phyloP scores from a whole-genome alignment of 805 yeast species.

The Metschnikowia lunata region DNA sequence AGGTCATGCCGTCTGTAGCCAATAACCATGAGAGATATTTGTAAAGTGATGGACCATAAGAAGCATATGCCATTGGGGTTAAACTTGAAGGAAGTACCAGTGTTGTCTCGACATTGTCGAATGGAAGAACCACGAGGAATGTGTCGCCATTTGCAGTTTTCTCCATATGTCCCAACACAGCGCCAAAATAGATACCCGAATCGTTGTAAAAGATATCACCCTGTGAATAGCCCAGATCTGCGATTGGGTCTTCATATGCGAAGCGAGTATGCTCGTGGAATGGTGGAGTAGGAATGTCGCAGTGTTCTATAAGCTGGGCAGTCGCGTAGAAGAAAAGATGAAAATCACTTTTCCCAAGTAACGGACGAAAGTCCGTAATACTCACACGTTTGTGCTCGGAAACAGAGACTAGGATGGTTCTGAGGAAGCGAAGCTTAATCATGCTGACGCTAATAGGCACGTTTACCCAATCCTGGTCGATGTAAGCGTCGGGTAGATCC shows the following conservation, averaged over 20 bases:
- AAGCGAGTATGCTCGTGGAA: not conserved
- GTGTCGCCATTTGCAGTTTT: not conserved
- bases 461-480: conserved; percentile 3
- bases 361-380: conserved; percentile 3
- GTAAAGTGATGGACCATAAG: conserved; percentile 1
- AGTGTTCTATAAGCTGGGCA: not conserved
- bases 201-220: conserved; percentile 9
- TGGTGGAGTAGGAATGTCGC: not conserved
- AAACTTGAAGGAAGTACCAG: conserved; percentile 6
- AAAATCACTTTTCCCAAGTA: conserved; percentile 10
- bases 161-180: conserved; percentile 1
- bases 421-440: conserved; percentile 13
- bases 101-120: conserved; percentile 8
- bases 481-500: too few species aligned
- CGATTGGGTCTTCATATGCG: not conserved
- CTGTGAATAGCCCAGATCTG: not conserved
- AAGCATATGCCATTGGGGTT: not conserved
- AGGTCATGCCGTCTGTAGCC: conserved; percentile 11
- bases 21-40: conserved; percentile 10
- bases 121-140: conserved; percentile 5
- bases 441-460: conserved; percentile 6
- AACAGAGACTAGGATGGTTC: conserved; percentile 9
- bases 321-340: conserved; percentile 10
- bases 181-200: conserved; percentile 9
- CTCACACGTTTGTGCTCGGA: conserved; percentile 1